phyloP scores from a whole-genome alignment of 306 rosid genomes.

The Quillaja saponaria region DNA sequence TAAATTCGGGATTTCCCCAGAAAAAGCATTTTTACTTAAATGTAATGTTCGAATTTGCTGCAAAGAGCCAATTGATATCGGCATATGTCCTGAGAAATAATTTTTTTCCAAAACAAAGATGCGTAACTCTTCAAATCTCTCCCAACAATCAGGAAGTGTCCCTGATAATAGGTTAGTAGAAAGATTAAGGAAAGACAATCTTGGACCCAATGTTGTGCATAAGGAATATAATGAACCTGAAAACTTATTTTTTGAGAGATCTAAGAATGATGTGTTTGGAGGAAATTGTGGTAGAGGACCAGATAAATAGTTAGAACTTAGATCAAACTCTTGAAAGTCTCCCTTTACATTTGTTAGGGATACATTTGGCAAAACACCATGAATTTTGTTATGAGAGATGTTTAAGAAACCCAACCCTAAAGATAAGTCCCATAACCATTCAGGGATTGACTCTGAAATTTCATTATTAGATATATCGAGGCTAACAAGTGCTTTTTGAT shows the following conservation, averaged over 20 bases:
- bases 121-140: background rate
- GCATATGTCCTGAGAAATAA: constrained; percentile 5
- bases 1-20: too few relatives aligned
- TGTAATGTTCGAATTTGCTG: background rate
- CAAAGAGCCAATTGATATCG: background rate
- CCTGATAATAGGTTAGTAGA: too few relatives aligned
- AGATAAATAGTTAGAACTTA: background rate
- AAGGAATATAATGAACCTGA: background rate
- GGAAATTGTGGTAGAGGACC: background rate
- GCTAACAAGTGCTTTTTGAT: too few relatives aligned
- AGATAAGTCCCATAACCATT: too few relatives aligned
- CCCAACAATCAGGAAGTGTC: constrained; percentile 31
- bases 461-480: too few relatives aligned
- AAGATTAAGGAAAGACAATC: background rate
- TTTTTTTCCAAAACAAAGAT: background rate
- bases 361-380: background rate
- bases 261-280: background rate
- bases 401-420: background rate
- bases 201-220: background rate
- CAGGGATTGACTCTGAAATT: too few relatives aligned
- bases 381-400: background rate
- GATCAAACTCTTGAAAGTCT: background rate
- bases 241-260: constrained; percentile 3
- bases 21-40: too few relatives aligned
- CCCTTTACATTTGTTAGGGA: too few relatives aligned